Base-by-base conservation (phyloP, 352 stramenopile species). In the Pythium guiyangense region DNA sequence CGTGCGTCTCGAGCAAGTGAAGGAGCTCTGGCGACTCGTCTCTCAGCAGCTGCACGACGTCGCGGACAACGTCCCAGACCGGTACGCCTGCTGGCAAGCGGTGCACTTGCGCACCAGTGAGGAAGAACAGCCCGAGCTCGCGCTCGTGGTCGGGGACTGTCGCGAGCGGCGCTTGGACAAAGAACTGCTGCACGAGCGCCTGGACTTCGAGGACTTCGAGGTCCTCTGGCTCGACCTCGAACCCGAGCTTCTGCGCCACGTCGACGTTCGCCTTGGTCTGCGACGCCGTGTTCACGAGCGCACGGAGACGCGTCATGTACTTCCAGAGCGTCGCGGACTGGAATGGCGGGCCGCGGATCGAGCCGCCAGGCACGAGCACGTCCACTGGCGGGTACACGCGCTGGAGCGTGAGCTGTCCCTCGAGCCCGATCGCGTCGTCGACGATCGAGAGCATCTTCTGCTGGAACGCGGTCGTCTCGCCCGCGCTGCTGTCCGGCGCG, bases 161-260 rank as follows among this genome's bases (percentile, higher is more conserved):
- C 34, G 54, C 40, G 8, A 79, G 61, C 10, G 73, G 69, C 43
- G 58, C 58, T 59, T 91, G 76, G 39, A 68, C 69, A 65, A 93
- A 93, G 63, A 89, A 93, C 64, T 90, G 65, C 40, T 75, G 73
- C 60, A 91, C 83, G 1, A 93, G 70, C 31, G 76, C 63, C 42
- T 86, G 73, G 56, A 84, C 83, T 53, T 88, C 83, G 49, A 93
- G 67, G 34, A 70, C 72, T 54, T 93, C 79, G 11, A 71, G 75
- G 53, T 88, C 77, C 25, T 91, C 77, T 0, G 79, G 83, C 49
- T 93, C 83, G 31, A 80, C 74, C 53, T 92, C 82, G n/a, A 92
- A 81, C 9, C 83, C 83, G 15, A 93, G 66, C 43, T 82, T 75
- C 29, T 59, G 67, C 9, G 79, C 60, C 14, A 87, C 67, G 4